phyloP scores from a whole-genome alignment of 352 stramenopile genomes.

The Pythium dissimile region DNA sequence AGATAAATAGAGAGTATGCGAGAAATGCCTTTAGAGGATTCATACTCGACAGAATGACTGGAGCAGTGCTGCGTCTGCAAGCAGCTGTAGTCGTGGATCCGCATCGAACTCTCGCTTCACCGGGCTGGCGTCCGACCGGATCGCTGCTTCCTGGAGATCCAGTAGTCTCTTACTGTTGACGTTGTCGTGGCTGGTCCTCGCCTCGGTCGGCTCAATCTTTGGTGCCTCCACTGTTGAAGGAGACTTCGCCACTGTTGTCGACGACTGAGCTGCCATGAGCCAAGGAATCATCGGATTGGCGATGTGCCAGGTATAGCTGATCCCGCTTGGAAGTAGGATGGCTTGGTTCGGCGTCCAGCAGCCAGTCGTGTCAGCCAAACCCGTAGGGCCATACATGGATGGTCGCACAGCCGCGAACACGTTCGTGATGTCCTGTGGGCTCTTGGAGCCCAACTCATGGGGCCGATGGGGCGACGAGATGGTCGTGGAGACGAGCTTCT shows the following conservation, averaged over 20 bases:
- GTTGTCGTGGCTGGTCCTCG: slow-evolving; percentile 37
- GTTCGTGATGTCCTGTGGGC: slow-evolving; percentile 1
- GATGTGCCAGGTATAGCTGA: slow-evolving; percentile 16
- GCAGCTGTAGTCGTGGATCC: slow-evolving; percentile 59
- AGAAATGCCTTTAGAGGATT: no score
- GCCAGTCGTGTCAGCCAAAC: not conserved
- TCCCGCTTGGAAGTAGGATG: not conserved
- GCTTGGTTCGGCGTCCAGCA: slow-evolving; percentile 24
- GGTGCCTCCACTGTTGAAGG: no score
- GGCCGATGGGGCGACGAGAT: not conserved
- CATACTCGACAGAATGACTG: slow-evolving; percentile 54
- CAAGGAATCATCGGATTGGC: slow-evolving; percentile 9
- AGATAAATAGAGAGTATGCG: slow-evolving; percentile 12
- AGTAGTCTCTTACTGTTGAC: slow-evolving; percentile 38
- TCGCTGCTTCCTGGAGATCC: slow-evolving; percentile 5
- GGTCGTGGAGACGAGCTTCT: not conserved
- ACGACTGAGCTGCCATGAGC: slow-evolving; percentile 7
- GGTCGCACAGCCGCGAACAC: not conserved
- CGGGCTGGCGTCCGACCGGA: slow-evolving; percentile 2
- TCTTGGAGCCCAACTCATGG: not conserved
- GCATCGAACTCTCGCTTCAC: slow-evolving; percentile 12
- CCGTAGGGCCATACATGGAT: not conserved
- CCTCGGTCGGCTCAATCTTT: slow-evolving; percentile 48
- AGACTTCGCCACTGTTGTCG: no score
- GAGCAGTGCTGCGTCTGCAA: slow-evolving; percentile 66